phyloP scores from a whole-genome alignment of 2,329 filamentous ascomycete genomes.

The Diaporthe citriasiana region DNA sequence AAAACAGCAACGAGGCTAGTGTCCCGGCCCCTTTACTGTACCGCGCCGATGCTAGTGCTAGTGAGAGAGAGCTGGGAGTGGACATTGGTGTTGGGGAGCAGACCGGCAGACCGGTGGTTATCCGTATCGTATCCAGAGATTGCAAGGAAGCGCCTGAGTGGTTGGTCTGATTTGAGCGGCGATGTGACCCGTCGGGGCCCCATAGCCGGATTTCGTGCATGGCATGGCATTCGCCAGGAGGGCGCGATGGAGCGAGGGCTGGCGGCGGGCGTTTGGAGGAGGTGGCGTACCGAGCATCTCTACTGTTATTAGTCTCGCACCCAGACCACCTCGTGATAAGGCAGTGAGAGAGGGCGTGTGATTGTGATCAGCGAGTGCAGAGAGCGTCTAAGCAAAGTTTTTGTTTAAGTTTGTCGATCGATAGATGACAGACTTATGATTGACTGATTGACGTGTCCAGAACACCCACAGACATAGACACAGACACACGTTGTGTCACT shows the following conservation, averaged over 20 bases:
- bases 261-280: slow-evolving; percentile 11
- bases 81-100: slow-evolving; percentile 5
- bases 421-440: slow-evolving; percentile 22
- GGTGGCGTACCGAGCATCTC: slow-evolving; percentile 11
- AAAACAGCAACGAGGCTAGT: slow-evolving; percentile 25
- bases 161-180: slow-evolving; percentile 30
- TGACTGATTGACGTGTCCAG: slow-evolving; percentile 19
- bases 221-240: slow-evolving; percentile 31
- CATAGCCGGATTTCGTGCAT: slow-evolving; percentile 34
- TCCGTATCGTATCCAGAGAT: slow-evolving; percentile 42
- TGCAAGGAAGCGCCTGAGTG: slow-evolving; percentile 27
- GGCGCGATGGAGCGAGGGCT: slow-evolving; percentile 25
- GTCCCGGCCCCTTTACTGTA: slow-evolving; percentile 27
- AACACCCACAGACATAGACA: neutral
- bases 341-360: slow-evolving; percentile 10
- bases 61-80: slow-evolving; percentile 13
- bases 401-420: slow-evolving; percentile 33
- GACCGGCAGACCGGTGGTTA: slow-evolving; percentile 16
- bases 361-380: slow-evolving; percentile 39
- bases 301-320: slow-evolving; percentile 11
- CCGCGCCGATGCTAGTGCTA: slow-evolving; percentile 31
- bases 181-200: slow-evolving; percentile 30
- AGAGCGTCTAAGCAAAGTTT: slow-evolving; percentile 34
- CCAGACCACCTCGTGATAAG: slow-evolving; percentile 33
- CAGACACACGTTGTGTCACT: slow-evolving; percentile 3